Percentiles rank a stretch among this genome's conserved stretches.
Conservation (phyloP, 2,329 filamentous ascomycete genomes). For the Coniella lustricola region DNA sequence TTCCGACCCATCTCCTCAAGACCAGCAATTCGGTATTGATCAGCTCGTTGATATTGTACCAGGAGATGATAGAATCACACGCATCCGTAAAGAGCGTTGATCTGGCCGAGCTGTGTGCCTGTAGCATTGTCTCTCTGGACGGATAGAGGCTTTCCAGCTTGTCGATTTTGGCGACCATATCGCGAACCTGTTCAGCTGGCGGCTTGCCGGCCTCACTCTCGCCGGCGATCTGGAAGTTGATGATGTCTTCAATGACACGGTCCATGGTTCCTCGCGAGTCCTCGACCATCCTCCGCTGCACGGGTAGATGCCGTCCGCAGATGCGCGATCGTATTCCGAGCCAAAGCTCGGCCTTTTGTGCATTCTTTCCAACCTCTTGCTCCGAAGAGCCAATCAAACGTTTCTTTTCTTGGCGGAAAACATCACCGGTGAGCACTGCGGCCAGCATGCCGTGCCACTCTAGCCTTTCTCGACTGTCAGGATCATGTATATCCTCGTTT, state of each 20-base stretch:
- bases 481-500: conserved; percentile 81
- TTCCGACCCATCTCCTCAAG: conserved; percentile 93
- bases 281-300: conserved; percentile 83
- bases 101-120: conserved; percentile 67
- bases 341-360: conserved; percentile 78
- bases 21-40: conserved; percentile 93
- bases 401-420: conserved; percentile 97
- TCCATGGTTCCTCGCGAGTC: conserved; percentile 71
- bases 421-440: conserved; percentile 90
- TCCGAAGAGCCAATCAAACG: conserved; percentile 74
- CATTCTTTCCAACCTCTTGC: conserved; percentile 49
- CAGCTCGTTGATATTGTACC: conserved; percentile 94
- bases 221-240: conserved; percentile 89
- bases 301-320: conserved; percentile 74
- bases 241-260: conserved; percentile 75
- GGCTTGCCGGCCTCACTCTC: conserved; percentile 87
- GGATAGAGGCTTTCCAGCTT: conserved; percentile 82
- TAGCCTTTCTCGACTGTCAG: conserved; percentile 78
- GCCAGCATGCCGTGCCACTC: conserved; percentile 99
- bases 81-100: conserved; percentile 74
- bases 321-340: conserved; percentile 76
- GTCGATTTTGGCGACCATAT: conserved; percentile 85
- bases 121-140: conserved; percentile 65
- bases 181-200: conserved; percentile 79
- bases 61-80: conserved; percentile 83